These are phyloP conservation scores for Hibiscus mutabilis DNA, from an alignment of 345 rosid species.

Conservation along the genomic window DNA sequence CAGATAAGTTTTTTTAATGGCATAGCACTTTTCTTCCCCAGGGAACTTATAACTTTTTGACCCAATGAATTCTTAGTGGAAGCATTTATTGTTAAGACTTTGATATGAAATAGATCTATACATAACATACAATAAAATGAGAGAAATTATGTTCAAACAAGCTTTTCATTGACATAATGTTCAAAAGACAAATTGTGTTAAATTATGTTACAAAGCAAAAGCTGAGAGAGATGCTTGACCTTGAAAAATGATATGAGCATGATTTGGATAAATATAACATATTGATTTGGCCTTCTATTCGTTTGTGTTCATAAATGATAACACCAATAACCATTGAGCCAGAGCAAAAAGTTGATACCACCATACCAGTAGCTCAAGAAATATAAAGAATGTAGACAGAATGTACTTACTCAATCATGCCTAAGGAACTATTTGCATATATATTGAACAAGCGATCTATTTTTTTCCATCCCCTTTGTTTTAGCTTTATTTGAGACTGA, in stretches of 20 bases:
- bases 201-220: no score
- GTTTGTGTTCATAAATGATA: background rate
- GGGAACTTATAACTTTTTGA: background rate
- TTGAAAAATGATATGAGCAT: background rate
- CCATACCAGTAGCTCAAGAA: background rate
- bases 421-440: constrained; percentile 32
- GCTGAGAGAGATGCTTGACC: background rate
- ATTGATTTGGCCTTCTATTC: background rate
- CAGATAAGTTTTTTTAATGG: no score
- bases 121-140: background rate
- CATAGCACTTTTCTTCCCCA: background rate
- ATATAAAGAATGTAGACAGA: background rate
- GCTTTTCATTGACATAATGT: background rate
- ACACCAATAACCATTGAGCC: background rate
- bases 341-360: background rate
- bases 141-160: background rate
- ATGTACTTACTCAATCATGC: constrained; percentile 43
- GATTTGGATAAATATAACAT: background rate
- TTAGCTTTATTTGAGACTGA: constrained; percentile 27
- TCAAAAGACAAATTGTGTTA: no score
- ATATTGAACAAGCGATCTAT: constrained; percentile 27
- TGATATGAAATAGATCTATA: background rate
- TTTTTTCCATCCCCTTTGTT: constrained; percentile 18
- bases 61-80: background rate
- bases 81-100: background rate